phyloP scores from a whole-genome alignment of 768 basidiomycete species.

The Guyanaporus albipodus region DNA sequence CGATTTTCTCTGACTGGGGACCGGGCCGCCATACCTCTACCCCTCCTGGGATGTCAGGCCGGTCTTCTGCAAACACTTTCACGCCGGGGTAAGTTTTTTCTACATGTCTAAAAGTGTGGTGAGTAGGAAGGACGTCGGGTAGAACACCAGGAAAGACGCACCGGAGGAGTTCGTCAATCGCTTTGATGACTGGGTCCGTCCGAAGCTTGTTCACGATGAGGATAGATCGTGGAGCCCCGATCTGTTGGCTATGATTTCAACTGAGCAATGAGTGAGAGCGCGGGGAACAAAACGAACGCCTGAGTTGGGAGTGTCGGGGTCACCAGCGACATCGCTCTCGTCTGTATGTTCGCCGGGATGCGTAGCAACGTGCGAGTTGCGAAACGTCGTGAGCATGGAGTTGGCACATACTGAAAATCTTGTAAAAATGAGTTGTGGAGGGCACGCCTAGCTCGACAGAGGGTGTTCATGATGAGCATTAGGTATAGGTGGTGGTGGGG shows the following conservation, averaged over 20 bases:
- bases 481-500: no score
- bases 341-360: background rate
- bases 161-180: slow-evolving; percentile 72
- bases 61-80: slow-evolving; percentile 63
- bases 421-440: slow-evolving; percentile 23
- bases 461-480: slow-evolving; percentile 14
- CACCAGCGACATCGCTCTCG: slow-evolving; percentile 14
- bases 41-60: slow-evolving; percentile 59
- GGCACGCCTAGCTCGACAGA: slow-evolving; percentile 18
- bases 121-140: background rate
- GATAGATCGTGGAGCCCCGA: slow-evolving; percentile 52
- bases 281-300: slow-evolving; percentile 18
- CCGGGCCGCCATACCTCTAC: slow-evolving; percentile 60
- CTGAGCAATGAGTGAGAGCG: slow-evolving; percentile 19
- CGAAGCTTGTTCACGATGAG: slow-evolving; percentile 80
- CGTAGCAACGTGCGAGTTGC: background rate
- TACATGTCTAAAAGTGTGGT: slow-evolving; percentile 45
- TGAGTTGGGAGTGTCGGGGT: slow-evolving; percentile 9
- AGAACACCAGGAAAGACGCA: slow-evolving; percentile 31
- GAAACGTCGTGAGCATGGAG: slow-evolving; percentile 3
- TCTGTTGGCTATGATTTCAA: slow-evolving; percentile 24
- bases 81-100: slow-evolving; percentile 55
- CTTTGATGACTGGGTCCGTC: slow-evolving; percentile 70
- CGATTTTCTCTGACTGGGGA: slow-evolving; percentile 58
- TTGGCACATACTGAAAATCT: slow-evolving; percentile 1